Evolutionary conservation across 306 rosid genomes (phyloP).

Genomic region (Cajanus cajan): DNA sequence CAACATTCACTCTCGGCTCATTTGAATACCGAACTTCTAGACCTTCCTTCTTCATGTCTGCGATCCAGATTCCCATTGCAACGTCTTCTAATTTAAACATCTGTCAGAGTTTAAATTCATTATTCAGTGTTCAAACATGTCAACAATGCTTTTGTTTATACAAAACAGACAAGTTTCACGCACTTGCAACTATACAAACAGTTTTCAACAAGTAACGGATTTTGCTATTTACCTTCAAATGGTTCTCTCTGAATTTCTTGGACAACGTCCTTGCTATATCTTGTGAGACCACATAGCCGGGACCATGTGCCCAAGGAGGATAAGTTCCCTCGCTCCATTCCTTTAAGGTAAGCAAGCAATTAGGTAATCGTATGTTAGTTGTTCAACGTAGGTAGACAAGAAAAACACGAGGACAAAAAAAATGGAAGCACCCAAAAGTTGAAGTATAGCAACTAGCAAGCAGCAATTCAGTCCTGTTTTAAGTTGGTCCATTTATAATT

Average conservation of each 20-base stretch:
- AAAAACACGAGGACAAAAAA: neutral
- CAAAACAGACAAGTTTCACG: neutral
- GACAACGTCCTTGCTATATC: slow-evolving; percentile 81
- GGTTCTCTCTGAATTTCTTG: slow-evolving; percentile 55
- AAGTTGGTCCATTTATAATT: neutral
- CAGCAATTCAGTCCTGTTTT: neutral
- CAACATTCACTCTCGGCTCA: slow-evolving; percentile 60
- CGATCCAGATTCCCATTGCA: slow-evolving; percentile 99
- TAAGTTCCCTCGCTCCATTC: slow-evolving; percentile 85
- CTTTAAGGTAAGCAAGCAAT: slow-evolving; percentile 43
- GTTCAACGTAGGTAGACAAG: neutral
- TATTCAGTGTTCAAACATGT: slow-evolving; percentile 7
- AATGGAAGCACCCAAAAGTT: neutral
- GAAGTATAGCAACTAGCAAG: neutral
- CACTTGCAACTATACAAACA: neutral
- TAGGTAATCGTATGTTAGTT: slow-evolving; percentile 13
- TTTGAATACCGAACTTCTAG: slow-evolving; percentile 65
- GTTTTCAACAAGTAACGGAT: neutral
- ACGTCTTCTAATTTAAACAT: slow-evolving; percentile 99
- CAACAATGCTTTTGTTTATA: neutral
- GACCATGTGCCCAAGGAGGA: slow-evolving; percentile 99
- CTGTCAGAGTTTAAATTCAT: slow-evolving; percentile 46
- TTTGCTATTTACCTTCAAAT: slow-evolving; percentile 63
- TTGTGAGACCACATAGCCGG: slow-evolving; percentile 85
- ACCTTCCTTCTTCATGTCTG: slow-evolving; percentile 74